Percentiles rank a stretch among this genome's conserved stretches.
phyloP scores from a whole-genome alignment of 495 filamentous ascomycete genomes.

The Xanthoparmelia taractica region DNA sequence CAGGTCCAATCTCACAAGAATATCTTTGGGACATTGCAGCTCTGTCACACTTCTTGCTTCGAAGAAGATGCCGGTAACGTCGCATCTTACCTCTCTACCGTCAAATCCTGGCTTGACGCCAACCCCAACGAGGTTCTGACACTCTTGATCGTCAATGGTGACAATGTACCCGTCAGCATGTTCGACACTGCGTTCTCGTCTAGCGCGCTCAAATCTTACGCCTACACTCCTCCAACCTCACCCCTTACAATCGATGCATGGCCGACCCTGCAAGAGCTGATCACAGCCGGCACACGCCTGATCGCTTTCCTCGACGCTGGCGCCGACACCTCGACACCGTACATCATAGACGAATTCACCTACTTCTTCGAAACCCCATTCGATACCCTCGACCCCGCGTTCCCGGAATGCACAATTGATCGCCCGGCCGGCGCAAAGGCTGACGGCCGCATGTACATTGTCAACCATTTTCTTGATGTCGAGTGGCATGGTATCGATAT shows the following conservation, averaged over 20 bases:
- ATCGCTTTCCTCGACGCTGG: slow-evolving; percentile 56
- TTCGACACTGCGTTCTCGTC: slow-evolving; percentile 49
- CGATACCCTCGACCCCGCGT: slow-evolving; percentile 45
- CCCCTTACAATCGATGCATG: slow-evolving; percentile 37
- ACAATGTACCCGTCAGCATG: slow-evolving; percentile 39
- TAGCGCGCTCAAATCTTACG: slow-evolving; percentile 51
- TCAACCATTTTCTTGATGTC: slow-evolving; percentile 43
- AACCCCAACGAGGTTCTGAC: slow-evolving; percentile 64
- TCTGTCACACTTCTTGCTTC: slow-evolving; percentile 60
- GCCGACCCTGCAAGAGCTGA: slow-evolving; percentile 59
- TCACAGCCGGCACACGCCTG: slow-evolving; percentile 50
- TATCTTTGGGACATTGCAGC: slow-evolving; percentile 40
- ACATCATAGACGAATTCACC: slow-evolving; percentile 61
- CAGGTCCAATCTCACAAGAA: slow-evolving; percentile 60
- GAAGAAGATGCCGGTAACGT: slow-evolving; percentile 60
- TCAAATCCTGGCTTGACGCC: slow-evolving; percentile 57
- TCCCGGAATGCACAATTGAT: slow-evolving; percentile 51
- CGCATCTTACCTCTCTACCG: slow-evolving; percentile 44
- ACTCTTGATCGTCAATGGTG: slow-evolving; percentile 60
- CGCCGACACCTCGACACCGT: slow-evolving; percentile 42
- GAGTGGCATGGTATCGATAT: slow-evolving; percentile 43
- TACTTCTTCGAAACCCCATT: slow-evolving; percentile 67
- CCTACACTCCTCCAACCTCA: slow-evolving; percentile 40
- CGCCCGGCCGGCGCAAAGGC: slow-evolving; percentile 35
- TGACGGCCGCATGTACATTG: slow-evolving; percentile 47